A percentile compares a stretch with the other conserved stretches of the same genome.
Evolutionary conservation across 2,329 filamentous ascomycete species (phyloP).

Genomic region (Epichloe sibirici): DNA sequence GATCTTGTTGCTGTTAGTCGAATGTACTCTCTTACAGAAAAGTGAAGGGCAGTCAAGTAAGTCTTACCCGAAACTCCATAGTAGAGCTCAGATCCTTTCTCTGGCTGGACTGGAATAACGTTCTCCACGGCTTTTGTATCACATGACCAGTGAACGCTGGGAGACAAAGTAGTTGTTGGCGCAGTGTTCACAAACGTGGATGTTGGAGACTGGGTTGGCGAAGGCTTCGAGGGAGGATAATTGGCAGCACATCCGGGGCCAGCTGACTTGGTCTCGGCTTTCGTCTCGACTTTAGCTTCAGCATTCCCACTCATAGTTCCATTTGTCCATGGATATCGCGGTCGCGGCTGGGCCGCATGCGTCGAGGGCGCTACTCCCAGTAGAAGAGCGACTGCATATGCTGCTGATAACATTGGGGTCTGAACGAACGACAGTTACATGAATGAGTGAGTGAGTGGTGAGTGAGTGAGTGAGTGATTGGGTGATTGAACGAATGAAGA

Average conservation of each 20-base stretch:
- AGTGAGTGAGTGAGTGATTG: not conserved
- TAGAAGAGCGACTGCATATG: constrained; percentile 1
- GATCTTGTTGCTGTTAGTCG: constrained; percentile 7
- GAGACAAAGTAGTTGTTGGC: constrained; percentile 1
- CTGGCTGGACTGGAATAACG: constrained; percentile 13
- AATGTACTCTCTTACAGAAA: too few relatives aligned
- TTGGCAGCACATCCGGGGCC: not conserved
- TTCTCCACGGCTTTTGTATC: constrained; percentile 13
- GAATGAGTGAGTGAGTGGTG: not conserved
- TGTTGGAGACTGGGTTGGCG: not conserved
- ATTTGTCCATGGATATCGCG: not conserved
- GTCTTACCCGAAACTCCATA: constrained; percentile 12
- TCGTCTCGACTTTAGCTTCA: not conserved
- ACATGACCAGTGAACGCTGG: constrained; percentile 13
- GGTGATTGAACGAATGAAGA: not conserved
- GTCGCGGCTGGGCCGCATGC: not conserved
- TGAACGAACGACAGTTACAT: not conserved
- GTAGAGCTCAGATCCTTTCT: constrained; percentile 12
- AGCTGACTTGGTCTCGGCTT: not conserved
- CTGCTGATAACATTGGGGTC: not conserved
- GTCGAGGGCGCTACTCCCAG: constrained; percentile 2
- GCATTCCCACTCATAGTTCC: not conserved
- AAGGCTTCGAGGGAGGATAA: not conserved
- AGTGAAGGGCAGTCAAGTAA: not conserved
- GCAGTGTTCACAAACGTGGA: constrained; percentile 2